phyloP scores from a whole-genome alignment of 768 basidiomycete species.

The Mrakia hoshinonis region DNA sequence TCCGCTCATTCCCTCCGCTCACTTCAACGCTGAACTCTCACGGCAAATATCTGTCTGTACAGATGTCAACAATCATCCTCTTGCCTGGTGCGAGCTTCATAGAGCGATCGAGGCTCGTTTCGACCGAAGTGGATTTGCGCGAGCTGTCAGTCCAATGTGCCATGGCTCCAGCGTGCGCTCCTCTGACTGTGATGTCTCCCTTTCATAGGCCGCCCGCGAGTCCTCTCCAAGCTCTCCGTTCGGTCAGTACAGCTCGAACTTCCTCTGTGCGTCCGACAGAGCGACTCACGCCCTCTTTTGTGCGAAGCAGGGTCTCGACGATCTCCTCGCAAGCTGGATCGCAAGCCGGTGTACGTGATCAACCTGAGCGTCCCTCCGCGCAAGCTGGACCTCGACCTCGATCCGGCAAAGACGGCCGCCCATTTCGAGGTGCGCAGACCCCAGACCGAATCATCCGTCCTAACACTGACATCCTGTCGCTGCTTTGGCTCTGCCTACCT shows the following conservation, averaged over 20 bases:
- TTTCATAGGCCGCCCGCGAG: not conserved
- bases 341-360: conserved; percentile 73
- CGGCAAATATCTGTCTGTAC: not conserved
- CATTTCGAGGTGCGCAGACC: conserved; percentile 63
- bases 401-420: conserved; percentile 63
- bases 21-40: not conserved
- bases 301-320: conserved; percentile 48
- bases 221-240: not conserved
- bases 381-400: conserved; percentile 67
- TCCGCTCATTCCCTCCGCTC: not conserved
- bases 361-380: conserved; percentile 59
- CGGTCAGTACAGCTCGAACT: not conserved
- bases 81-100: conserved; percentile 60
- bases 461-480: no score
- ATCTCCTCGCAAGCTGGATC: conserved; percentile 68
- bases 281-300: not conserved
- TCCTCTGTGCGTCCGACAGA: not conserved
- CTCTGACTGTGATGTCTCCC: not conserved
- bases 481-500: not conserved
- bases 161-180: not conserved
- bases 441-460: no score
- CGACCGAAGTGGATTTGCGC: conserved; percentile 36
- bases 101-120: conserved; percentile 60
- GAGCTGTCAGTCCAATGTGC: not conserved
- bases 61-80: conserved; percentile 74